Conservation (phyloP, 371 early-diverging fungal species). For the Modicella reniformis region DNA sequence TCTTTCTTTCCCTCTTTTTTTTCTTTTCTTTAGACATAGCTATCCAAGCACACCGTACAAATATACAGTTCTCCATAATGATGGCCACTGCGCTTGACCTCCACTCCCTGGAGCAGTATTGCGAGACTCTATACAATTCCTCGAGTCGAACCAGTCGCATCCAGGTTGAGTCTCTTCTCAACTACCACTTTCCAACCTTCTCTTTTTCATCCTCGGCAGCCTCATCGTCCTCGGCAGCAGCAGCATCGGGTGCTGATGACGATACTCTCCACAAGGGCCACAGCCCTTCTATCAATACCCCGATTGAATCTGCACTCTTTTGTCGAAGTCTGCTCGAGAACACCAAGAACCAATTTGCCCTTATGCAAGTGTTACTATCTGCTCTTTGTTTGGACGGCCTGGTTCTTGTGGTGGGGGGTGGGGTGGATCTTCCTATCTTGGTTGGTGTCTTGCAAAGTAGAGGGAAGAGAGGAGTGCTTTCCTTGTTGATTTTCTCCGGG, state of each 20-base stretch:
- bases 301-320: conserved; percentile 79
- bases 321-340: conserved; percentile 77
- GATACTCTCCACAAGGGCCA: conserved; percentile 30
- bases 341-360: conserved; percentile 78
- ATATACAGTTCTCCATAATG: conserved; percentile 15
- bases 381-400: background rate
- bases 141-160: conserved; percentile 69
- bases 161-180: conserved; percentile 80
- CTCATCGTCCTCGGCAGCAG: conserved; percentile 8
- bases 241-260: conserved; percentile 45
- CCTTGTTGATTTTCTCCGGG: no score
- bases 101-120: conserved; percentile 57
- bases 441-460: no score
- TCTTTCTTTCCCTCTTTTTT: conserved; percentile 1
- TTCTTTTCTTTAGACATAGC: background rate
- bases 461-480: no score
- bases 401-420: conserved; percentile 3
- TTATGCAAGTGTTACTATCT: conserved; percentile 67
- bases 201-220: conserved; percentile 31
- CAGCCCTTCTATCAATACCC: conserved; percentile 67
- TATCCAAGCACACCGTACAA: background rate
- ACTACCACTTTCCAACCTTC: conserved; percentile 87
- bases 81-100: conserved; percentile 54
- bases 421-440: conserved; percentile 1
- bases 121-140: conserved; percentile 71